phyloP scores from a whole-genome alignment of 345 rosid genomes.

The Bretschneidera sinensis region DNA sequence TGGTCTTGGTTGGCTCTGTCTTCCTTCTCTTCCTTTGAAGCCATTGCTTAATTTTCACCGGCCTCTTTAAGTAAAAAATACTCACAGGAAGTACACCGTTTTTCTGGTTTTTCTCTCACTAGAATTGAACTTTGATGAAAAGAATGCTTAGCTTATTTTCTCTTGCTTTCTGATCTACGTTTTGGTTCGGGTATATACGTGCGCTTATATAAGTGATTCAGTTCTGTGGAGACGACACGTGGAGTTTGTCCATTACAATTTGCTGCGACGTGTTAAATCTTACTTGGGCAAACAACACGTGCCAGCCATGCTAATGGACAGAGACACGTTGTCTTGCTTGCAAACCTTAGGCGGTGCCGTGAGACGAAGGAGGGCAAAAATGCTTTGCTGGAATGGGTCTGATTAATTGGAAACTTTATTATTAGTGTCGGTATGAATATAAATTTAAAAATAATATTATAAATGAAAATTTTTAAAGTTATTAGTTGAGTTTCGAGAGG shows the following conservation, averaged over 20 bases:
- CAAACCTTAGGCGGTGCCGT: too few relatives aligned
- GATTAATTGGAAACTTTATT: too few relatives aligned
- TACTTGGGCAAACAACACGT: background rate
- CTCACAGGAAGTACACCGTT: too few relatives aligned
- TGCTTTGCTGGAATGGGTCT: too few relatives aligned
- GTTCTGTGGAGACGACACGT: slow-evolving; percentile 16
- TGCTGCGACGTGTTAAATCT: slow-evolving; percentile 18
- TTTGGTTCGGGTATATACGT: slow-evolving; percentile 5
- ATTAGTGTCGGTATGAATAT: too few relatives aligned
- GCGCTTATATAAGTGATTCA: slow-evolving; percentile 15
- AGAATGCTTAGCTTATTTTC: background rate
- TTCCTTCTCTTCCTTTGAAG: slow-evolving; percentile 47
- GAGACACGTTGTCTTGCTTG: slow-evolving; percentile 1
- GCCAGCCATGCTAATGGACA: background rate
- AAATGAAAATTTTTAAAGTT: too few relatives aligned
- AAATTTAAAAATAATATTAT: too few relatives aligned
- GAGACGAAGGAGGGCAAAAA: too few relatives aligned
- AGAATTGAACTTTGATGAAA: background rate
- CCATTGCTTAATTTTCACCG: slow-evolving; percentile 28
- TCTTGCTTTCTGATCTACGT: background rate
- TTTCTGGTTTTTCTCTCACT: background rate
- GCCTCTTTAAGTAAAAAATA: too few relatives aligned
- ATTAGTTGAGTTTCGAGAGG: too few relatives aligned
- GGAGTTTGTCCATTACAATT: background rate
- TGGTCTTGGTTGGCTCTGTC: slow-evolving; percentile 23